Conservation (phyloP, 1,139 yeast genomes). For the Geotrichum bryndzae region DNA sequence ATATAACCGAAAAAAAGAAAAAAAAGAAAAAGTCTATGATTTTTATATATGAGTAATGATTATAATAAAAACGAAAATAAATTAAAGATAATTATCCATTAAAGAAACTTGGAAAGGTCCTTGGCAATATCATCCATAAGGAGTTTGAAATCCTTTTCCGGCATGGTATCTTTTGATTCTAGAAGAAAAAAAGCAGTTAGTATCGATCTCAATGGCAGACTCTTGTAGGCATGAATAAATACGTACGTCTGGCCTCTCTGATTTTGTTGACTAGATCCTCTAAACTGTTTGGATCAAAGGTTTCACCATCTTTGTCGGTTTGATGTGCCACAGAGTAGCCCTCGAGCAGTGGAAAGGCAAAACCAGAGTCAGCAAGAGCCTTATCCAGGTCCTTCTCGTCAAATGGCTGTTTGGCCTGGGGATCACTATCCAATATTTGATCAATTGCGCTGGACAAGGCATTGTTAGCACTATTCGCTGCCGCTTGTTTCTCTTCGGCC, state of each 20-base stretch:
- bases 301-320: slow-evolving; percentile 17
- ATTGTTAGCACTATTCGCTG: slow-evolving; percentile 15
- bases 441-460: slow-evolving; percentile 11
- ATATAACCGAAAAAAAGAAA: neutral
- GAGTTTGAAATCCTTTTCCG: slow-evolving; percentile 25
- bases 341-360: slow-evolving; percentile 14
- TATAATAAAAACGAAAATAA: neutral
- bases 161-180: slow-evolving; percentile 18
- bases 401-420: neutral
- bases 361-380: slow-evolving; percentile 7
- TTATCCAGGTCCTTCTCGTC: slow-evolving; percentile 12
- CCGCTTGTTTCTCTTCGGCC: slow-evolving; percentile 2
- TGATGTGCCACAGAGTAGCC: slow-evolving; percentile 12
- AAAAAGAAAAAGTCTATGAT: neutral
- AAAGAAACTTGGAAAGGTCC: slow-evolving; percentile 15
- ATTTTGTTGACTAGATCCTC: slow-evolving; percentile 27
- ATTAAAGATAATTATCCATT: neutral
- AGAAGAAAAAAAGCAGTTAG: neutral
- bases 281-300: slow-evolving; percentile 24
- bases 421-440: slow-evolving; percentile 8
- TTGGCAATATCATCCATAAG: slow-evolving; percentile 28
- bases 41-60: neutral
- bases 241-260: slow-evolving; percentile 23
- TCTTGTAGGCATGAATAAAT: neutral
- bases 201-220: neutral